Evolutionary conservation across 2,329 filamentous ascomycete genomes (phyloP).

Genomic region (Colletotrichum tropicicola): DNA sequence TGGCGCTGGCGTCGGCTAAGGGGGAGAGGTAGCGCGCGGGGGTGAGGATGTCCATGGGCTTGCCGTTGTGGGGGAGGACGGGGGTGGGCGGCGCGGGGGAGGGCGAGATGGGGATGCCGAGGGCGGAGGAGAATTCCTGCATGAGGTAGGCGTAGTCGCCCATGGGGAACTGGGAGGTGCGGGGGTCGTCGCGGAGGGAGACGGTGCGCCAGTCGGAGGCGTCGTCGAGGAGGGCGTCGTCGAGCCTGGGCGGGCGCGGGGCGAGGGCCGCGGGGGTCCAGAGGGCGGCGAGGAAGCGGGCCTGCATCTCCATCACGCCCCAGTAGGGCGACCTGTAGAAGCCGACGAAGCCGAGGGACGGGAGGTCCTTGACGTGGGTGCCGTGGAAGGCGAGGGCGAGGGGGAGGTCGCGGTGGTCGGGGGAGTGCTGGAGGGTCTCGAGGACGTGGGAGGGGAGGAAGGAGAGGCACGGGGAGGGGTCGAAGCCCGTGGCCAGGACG

Average conservation of each 20-base stretch:
- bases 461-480: constrained; percentile 68
- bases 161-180: constrained; percentile 80
- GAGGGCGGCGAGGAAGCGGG: constrained; percentile 69
- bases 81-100: constrained; percentile 44
- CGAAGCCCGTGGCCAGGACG: constrained; percentile 80
- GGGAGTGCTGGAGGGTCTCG: constrained; percentile 64
- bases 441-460: constrained; percentile 70
- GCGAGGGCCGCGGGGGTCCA: constrained; percentile 56
- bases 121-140: constrained; percentile 71
- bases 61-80: constrained; percentile 49
- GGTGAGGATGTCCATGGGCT: constrained; percentile 62
- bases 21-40: constrained; percentile 61
- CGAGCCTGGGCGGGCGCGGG: constrained; percentile 38
- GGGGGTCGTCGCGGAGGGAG: constrained; percentile 59
- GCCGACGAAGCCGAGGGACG: constrained; percentile 79
- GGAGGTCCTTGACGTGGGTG: constrained; percentile 67
- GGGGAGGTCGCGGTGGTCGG: constrained; percentile 63
- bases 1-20: constrained; percentile 46
- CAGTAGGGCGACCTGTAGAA: constrained; percentile 88
- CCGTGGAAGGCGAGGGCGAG: constrained; percentile 75
- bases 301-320: constrained; percentile 90
- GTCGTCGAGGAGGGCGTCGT: constrained; percentile 52
- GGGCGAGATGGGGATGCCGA: constrained; percentile 58
- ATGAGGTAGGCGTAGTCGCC: constrained; percentile 82
- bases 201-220: constrained; percentile 56